A percentile compares a stretch with the other conserved stretches of the same genome.
phyloP scores from a whole-genome alignment of 352 stramenopile genomes.

The Phytophthora fragariaefolia region DNA sequence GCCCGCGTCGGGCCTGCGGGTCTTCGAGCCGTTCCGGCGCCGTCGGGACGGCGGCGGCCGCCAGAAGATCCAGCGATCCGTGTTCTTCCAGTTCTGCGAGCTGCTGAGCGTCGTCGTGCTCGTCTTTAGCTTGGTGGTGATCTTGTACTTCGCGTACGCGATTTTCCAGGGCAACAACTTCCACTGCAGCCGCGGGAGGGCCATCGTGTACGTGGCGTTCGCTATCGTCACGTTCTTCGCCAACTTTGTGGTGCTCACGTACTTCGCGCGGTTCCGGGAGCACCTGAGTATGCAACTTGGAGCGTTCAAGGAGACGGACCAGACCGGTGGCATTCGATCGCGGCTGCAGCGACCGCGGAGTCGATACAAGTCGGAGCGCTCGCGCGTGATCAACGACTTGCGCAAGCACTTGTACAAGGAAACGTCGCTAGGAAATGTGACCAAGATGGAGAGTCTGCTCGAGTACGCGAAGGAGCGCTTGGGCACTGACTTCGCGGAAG shows the following conservation, averaged over 20 bases:
- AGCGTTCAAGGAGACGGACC: conserved; percentile 82
- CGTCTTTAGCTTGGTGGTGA: conserved; percentile 53
- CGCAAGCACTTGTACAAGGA: conserved; percentile 80
- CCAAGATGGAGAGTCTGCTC: conserved; percentile 61
- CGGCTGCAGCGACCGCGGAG: conserved; percentile 41
- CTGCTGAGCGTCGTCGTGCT: conserved; percentile 66
- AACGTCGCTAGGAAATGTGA: conserved; percentile 66
- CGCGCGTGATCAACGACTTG: conserved; percentile 55
- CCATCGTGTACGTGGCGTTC: conserved; percentile 53
- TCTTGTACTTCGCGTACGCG: conserved; percentile 70
- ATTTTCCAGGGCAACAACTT: conserved; percentile 75
- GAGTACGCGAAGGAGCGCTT: conserved; percentile 53
- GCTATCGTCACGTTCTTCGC: conserved; percentile 59
- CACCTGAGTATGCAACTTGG: conserved; percentile 88
- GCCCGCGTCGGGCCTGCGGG: conserved; percentile 59
- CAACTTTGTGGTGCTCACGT: conserved; percentile 74
- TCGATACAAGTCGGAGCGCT: conserved; percentile 54
- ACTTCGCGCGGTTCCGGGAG: conserved; percentile 86
- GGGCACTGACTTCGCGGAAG: conserved; percentile 61
- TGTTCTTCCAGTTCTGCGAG: conserved; percentile 83
- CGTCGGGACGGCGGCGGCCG: conserved; percentile 33
- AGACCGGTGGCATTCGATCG: conserved; percentile 80
- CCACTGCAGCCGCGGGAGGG: conserved; percentile 49
- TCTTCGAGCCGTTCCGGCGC: conserved; percentile 79
- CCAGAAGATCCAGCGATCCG: conserved; percentile 73